Percentiles rank a stretch among this genome's conserved stretches.
These are phyloP conservation scores for Trametes versicolor DNA, from an alignment of 1,284 basidiomycete genomes.

Conservation along the genomic window DNA sequence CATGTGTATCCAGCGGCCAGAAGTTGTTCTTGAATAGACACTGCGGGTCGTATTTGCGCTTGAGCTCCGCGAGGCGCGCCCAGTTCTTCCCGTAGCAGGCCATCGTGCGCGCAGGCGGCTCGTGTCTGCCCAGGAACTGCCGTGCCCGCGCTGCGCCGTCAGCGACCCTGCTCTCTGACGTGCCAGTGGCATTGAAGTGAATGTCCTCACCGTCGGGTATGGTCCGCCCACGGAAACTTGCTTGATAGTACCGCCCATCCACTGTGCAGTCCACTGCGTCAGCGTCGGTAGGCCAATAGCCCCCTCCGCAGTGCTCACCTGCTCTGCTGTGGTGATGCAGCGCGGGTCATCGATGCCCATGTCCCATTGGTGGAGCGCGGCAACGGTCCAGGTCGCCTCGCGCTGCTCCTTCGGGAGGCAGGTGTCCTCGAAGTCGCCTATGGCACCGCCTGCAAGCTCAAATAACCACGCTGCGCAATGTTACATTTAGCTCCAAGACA, in stretches of 20 bases:
- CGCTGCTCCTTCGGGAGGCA: conserved; percentile 83
- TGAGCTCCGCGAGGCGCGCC: conserved; percentile 72
- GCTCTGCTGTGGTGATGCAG: conserved; percentile 83
- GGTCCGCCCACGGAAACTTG: conserved; percentile 81
- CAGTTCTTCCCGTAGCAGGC: conserved; percentile 81
- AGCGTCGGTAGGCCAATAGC: neutral
- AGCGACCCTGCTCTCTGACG: conserved; percentile 16
- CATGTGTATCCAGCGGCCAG: conserved; percentile 75
- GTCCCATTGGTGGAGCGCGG: conserved; percentile 93
- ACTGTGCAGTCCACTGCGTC: conserved; percentile 51
- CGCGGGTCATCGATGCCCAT: conserved; percentile 81
- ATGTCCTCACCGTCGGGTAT: conserved; percentile 74
- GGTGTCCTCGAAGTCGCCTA: conserved; percentile 75
- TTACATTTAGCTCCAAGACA: neutral
- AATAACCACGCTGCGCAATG: conserved; percentile 81
- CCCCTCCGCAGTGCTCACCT: conserved; percentile 53
- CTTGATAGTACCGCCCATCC: conserved; percentile 78
- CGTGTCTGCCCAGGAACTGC: conserved; percentile 83
- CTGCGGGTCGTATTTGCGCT: conserved; percentile 77
- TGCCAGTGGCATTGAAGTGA: neutral
- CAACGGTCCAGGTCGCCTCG: conserved; percentile 84
- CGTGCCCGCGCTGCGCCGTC: neutral
- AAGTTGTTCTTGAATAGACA: conserved; percentile 79
- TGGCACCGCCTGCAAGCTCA: conserved; percentile 87
- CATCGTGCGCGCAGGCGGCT: conserved; percentile 67